Evolutionary conservation across 1,284 basidiomycete genomes (phyloP).

Genomic region (Coniophora puteana): DNA sequence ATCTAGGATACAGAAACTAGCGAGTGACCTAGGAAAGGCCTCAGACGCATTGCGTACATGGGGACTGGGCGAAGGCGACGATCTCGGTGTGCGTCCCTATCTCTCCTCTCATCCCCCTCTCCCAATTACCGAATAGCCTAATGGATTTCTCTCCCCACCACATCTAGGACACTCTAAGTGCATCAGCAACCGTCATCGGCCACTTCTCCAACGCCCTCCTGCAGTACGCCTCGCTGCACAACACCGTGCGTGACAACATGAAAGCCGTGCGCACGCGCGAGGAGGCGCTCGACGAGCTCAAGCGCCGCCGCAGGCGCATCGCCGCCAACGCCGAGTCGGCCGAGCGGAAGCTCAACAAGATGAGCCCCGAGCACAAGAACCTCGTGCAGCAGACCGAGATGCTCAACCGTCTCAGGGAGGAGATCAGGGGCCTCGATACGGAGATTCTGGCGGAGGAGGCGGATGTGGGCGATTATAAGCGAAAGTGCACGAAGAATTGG

Average conservation of each 20-base stretch:
- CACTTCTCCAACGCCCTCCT: conserved; percentile 70
- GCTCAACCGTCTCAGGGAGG: conserved; percentile 70
- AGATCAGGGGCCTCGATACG: conserved; percentile 77
- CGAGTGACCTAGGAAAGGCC: conserved; percentile 65
- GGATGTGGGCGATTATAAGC: conserved; percentile 82
- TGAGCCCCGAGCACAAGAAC: conserved; percentile 91
- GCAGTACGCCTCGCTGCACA: conserved; percentile 73
- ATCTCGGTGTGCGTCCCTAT: conserved; percentile 61
- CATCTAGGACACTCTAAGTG: conserved; percentile 69
- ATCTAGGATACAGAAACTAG: conserved; percentile 60
- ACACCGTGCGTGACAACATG: conserved; percentile 71
- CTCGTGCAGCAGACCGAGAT: conserved; percentile 72
- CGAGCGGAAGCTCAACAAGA: conserved; percentile 87
- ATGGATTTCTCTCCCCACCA: not conserved
- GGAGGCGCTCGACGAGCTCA: conserved; percentile 79
- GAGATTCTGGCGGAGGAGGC: conserved; percentile 87
- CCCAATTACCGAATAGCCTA: not conserved
- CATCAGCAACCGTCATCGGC: conserved; percentile 67
- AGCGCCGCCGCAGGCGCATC: conserved; percentile 65
- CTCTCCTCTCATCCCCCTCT: not conserved
- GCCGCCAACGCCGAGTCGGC: conserved; percentile 79
- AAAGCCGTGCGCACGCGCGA: conserved; percentile 82
- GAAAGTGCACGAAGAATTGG: conserved; percentile 64
- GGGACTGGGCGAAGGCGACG: conserved; percentile 86
- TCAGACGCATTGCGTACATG: conserved; percentile 75